These are phyloP conservation scores for Pyricularia grisea DNA, from an alignment of 2,329 filamentous ascomycete species.

Conservation along the genomic window DNA sequence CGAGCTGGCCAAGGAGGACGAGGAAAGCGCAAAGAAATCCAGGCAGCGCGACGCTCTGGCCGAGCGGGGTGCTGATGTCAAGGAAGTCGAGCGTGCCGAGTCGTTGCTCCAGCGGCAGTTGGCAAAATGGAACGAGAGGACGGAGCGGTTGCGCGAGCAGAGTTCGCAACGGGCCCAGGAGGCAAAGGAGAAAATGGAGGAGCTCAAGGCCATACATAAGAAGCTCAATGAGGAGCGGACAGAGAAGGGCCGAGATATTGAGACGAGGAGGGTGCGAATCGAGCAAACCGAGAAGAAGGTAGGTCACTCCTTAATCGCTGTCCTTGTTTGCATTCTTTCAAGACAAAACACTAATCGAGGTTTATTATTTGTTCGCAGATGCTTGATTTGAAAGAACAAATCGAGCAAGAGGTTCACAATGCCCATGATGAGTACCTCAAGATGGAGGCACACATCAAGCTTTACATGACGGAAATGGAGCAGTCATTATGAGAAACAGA, in stretches of 20 bases:
- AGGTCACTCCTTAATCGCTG: slow-evolving; percentile 17
- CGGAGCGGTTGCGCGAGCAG: slow-evolving; percentile 71
- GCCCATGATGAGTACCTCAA: slow-evolving; percentile 94
- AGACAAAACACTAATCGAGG: neutral
- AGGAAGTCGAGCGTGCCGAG: slow-evolving; percentile 86
- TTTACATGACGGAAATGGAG: slow-evolving; percentile 99
- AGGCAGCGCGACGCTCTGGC: slow-evolving; percentile 80
- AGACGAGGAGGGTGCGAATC: slow-evolving; percentile 82
- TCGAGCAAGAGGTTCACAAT: slow-evolving; percentile 84
- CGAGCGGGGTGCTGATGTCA: slow-evolving; percentile 79
- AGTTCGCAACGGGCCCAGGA: slow-evolving; percentile 72
- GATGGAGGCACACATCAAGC: slow-evolving; percentile 92
- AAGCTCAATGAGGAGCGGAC: slow-evolving; percentile 74
- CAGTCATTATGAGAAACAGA: slow-evolving; percentile 51
- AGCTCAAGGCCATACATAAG: slow-evolving; percentile 70
- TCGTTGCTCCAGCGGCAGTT: slow-evolving; percentile 75
- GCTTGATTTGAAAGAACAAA: slow-evolving; percentile 94
- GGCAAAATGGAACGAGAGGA: slow-evolving; percentile 76
- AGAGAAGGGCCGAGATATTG: slow-evolving; percentile 86
- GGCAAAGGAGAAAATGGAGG: slow-evolving; percentile 84
- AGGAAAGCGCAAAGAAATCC: slow-evolving; percentile 71
- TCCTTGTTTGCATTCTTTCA: neutral
- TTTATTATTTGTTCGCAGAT: slow-evolving; percentile 48
- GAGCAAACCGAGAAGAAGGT: slow-evolving; percentile 99
- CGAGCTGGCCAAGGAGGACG: slow-evolving; percentile 87